phyloP scores from a whole-genome alignment of 139 green algal genomes.

The Tetratostichococcus sp. region DNA sequence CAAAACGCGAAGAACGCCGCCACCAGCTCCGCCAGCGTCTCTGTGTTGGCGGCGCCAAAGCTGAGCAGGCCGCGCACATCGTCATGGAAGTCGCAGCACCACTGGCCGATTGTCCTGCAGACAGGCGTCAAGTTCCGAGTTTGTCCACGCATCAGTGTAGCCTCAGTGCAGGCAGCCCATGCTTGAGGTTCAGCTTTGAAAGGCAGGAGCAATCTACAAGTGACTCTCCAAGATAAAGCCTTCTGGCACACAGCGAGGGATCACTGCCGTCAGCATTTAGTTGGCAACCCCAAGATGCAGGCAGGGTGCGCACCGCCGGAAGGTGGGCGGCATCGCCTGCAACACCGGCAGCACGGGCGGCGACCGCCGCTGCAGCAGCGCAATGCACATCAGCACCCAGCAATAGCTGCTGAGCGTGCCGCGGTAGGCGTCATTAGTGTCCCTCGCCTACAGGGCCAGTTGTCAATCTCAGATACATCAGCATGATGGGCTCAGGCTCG shows the following conservation, averaged over 20 bases:
- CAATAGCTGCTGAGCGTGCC: conserved; percentile 89
- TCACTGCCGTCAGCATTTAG: background rate
- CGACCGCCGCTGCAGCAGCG: conserved; percentile 64
- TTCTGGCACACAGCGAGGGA: no score
- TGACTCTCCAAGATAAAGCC: no score
- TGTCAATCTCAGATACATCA: no score
- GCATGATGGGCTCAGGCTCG: no score
- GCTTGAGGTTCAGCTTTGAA: no score
- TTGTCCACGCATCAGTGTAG: no score
- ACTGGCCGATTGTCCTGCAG: conserved; percentile 34
- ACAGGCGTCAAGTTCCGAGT: no score
- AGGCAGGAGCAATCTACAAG: no score
- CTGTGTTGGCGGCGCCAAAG: conserved; percentile 74
- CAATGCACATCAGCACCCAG: conserved; percentile 91
- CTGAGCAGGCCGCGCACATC: conserved; percentile 41
- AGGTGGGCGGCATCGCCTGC: conserved; percentile 54
- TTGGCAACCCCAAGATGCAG: background rate
- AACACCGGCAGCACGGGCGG: conserved; percentile 84
- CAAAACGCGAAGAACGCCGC: conserved; percentile 91
- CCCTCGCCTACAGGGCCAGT: background rate
- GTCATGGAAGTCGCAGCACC: conserved; percentile 72
- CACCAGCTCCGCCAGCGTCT: conserved; percentile 78
- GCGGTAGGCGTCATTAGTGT: conserved; percentile 3
- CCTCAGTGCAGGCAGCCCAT: no score
- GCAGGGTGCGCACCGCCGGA: conserved; percentile 11